Percentiles rank a stretch among this genome's conserved stretches.
Evolutionary conservation across 2,329 filamentous ascomycete species (phyloP).

Genomic region (Exserohilum turcica): DNA sequence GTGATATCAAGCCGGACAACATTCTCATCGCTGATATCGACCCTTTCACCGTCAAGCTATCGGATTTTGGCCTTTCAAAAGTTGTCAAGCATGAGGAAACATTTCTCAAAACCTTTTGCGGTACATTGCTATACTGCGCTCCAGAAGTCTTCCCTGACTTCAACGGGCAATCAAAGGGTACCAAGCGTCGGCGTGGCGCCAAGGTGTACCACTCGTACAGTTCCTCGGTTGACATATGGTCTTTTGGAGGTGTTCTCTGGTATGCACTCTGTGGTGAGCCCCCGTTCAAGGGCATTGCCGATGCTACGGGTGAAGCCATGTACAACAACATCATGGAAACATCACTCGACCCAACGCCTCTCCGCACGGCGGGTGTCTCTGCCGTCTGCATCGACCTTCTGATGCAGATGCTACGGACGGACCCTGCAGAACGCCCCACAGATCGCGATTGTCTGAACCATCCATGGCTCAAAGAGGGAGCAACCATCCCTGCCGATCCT

Average conservation of each 20-base stretch:
- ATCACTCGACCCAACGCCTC: slow-evolving; percentile 67
- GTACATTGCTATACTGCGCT: slow-evolving; percentile 92
- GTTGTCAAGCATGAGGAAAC: slow-evolving; percentile 89
- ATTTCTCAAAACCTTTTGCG: slow-evolving; percentile 94
- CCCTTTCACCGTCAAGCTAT: slow-evolving; percentile 85
- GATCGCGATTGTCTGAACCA: slow-evolving; percentile 72
- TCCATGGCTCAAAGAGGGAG: slow-evolving; percentile 70
- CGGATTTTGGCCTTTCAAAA: slow-evolving; percentile 96
- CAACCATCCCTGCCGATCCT: slow-evolving; percentile 44
- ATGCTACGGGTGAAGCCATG: slow-evolving; percentile 77
- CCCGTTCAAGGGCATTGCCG: slow-evolving; percentile 79
- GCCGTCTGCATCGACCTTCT: slow-evolving; percentile 74
- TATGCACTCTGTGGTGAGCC: slow-evolving; percentile 79
- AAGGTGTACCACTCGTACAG: slow-evolving; percentile 69
- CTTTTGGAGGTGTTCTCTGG: slow-evolving; percentile 88
- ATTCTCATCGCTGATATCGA: slow-evolving; percentile 78
- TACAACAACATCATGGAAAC: slow-evolving; percentile 85
- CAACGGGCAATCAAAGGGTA: slow-evolving; percentile 66
- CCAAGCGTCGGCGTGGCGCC: slow-evolving; percentile 64
- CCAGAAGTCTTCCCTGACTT: slow-evolving; percentile 93
- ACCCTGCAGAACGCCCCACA: slow-evolving; percentile 76
- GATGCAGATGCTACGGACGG: slow-evolving; percentile 76
- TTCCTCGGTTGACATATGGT: slow-evolving; percentile 95
- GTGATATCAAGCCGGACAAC: slow-evolving; percentile 99
- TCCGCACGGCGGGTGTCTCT: slow-evolving; percentile 66